Evolutionary conservation across 345 rosid species (phyloP).

Genomic region (Gossypium longicalyx): DNA sequence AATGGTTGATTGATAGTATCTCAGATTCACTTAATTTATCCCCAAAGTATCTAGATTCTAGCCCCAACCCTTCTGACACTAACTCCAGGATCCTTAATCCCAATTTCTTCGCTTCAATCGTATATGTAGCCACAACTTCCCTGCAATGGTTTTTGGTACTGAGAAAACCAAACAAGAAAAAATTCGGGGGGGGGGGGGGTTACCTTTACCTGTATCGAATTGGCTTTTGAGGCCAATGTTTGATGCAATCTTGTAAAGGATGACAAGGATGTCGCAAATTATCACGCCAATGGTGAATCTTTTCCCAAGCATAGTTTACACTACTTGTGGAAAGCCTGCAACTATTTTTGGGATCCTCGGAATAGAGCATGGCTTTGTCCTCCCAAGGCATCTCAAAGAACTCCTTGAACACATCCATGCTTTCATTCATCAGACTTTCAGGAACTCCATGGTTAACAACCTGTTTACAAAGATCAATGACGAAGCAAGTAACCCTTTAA

Average conservation of each 20-base stretch:
- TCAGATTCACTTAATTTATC: conserved; percentile 5
- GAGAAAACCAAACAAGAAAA: neutral
- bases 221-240: conserved; percentile 21
- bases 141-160: neutral
- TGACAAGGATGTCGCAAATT: conserved; percentile 15
- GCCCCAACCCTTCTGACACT: conserved; percentile 32
- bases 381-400: conserved; percentile 18
- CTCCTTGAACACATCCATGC: conserved; percentile 18
- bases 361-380: conserved; percentile 12
- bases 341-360: neutral
- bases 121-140: conserved; percentile 20
- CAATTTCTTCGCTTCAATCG: conserved; percentile 28
- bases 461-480: neutral
- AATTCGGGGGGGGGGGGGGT: too few relatives aligned
- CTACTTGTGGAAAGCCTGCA: conserved; percentile 17
- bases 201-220: conserved; percentile 3
- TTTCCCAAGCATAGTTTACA: neutral
- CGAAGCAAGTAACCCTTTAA: neutral
- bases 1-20: conserved; percentile 15
- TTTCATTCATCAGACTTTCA: neutral
- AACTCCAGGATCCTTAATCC: conserved; percentile 27
- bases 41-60: conserved; percentile 20
- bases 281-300: conserved; percentile 22
- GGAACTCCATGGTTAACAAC: conserved; percentile 20
- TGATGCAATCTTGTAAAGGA: conserved; percentile 11